Conservation (phyloP, 805 yeast genomes). For the Metschnikowia kunwiensis region DNA sequence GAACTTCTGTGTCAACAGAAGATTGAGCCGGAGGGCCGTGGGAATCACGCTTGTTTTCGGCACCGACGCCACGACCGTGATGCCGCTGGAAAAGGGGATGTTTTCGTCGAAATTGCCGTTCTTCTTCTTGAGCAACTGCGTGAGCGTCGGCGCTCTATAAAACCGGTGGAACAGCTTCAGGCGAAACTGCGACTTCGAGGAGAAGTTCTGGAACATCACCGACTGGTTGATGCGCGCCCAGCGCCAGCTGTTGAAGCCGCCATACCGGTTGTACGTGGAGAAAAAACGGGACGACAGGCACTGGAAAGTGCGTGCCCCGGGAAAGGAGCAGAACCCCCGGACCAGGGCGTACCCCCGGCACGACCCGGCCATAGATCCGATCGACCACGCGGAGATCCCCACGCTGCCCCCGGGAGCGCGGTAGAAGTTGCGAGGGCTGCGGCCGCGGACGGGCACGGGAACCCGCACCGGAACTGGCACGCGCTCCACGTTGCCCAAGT, state of each 20-base stretch:
- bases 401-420: background rate
- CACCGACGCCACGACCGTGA: background rate
- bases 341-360: background rate
- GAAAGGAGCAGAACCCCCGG: background rate
- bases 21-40: constrained; percentile 24
- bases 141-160: constrained; percentile 15
- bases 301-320: constrained; percentile 1
- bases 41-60: constrained; percentile 6
- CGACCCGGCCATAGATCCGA: background rate
- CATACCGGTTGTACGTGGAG: constrained; percentile 10
- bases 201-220: constrained; percentile 16
- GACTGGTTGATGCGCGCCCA: constrained; percentile 19
- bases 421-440: constrained; percentile 1
- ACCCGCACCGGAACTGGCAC: constrained; percentile 28
- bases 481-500: constrained; percentile 22
- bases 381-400: background rate
- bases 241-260: constrained; percentile 12
- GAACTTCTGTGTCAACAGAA: constrained; percentile 27
- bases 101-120: constrained; percentile 4
- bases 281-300: constrained; percentile 10
- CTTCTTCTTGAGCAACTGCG: constrained; percentile 17
- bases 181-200: constrained; percentile 17
- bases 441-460: constrained; percentile 20
- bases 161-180: constrained; percentile 16
- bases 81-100: background rate